Conservation (phyloP, 352 stramenopile species). For the Pythium volutum region DNA sequence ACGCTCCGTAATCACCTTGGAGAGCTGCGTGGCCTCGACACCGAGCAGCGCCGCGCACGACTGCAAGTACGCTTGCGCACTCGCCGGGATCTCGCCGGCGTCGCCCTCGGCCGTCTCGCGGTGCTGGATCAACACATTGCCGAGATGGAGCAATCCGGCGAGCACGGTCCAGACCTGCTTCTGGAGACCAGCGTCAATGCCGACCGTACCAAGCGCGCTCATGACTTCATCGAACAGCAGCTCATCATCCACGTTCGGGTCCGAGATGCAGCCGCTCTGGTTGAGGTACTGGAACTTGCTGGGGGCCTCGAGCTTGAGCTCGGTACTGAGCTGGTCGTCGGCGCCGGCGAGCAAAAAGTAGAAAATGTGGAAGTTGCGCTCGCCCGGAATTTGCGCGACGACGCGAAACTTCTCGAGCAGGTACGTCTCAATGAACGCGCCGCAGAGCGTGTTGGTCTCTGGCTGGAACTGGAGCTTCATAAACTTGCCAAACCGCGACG, state of each 20-base stretch:
- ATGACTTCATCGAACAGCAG: slow-evolving; percentile 82
- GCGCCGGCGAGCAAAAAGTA: slow-evolving; percentile 87
- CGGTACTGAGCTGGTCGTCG: slow-evolving; percentile 46
- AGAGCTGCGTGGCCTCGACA: slow-evolving; percentile 89
- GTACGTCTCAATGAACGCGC: slow-evolving; percentile 87
- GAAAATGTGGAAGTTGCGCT: slow-evolving; percentile 92
- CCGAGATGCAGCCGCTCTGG: slow-evolving; percentile 79
- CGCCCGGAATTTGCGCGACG: slow-evolving; percentile 77
- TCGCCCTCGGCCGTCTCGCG: slow-evolving; percentile 79
- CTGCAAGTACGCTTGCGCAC: slow-evolving; percentile 49
- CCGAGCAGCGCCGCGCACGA: slow-evolving; percentile 67
- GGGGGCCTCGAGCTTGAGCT: slow-evolving; percentile 56
- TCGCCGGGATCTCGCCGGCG: slow-evolving; percentile 56
- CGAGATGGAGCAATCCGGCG: slow-evolving; percentile 73
- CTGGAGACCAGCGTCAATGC: slow-evolving; percentile 63
- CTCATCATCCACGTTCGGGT: slow-evolving; percentile 87
- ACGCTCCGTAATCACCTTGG: slow-evolving; percentile 86
- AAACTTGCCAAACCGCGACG: slow-evolving; percentile 94
- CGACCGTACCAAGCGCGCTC: slow-evolving; percentile 73
- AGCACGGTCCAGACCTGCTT: slow-evolving; percentile 78
- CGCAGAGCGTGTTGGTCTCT: slow-evolving; percentile 62
- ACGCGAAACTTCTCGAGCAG: slow-evolving; percentile 90
- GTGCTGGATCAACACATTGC: slow-evolving; percentile 77
- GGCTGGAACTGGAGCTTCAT: slow-evolving; percentile 90
- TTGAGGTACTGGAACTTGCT: slow-evolving; percentile 82